phyloP scores from a whole-genome alignment of 805 yeast genomes.

The Saccharomycopsis sp. region DNA sequence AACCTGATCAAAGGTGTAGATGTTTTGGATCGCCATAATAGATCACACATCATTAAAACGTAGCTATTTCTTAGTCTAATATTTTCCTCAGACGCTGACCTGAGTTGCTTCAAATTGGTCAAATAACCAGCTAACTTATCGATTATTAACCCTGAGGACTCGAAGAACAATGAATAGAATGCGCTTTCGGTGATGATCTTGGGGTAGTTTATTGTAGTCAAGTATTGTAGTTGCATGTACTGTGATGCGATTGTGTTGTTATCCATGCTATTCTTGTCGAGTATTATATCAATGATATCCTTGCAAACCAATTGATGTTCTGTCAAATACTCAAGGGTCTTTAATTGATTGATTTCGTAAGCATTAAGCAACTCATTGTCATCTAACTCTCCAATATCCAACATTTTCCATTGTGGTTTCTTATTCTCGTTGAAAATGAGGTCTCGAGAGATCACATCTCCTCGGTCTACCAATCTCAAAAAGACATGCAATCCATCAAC shows the following conservation, averaged over 20 bases:
- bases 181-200: not conserved
- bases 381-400: not conserved
- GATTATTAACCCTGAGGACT: not conserved
- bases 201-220: not conserved
- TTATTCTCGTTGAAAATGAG: not conserved
- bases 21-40: not conserved
- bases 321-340: not conserved
- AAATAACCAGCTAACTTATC: not conserved
- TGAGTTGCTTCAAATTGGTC: not conserved
- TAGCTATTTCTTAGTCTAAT: not conserved
- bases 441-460: not conserved
- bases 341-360: not conserved
- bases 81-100: not conserved
- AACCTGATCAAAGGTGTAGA: not conserved
- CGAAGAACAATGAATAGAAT: not conserved
- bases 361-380: not conserved
- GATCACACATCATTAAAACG: not conserved
- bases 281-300: not conserved
- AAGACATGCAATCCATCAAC: not conserved
- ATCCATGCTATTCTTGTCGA: not conserved
- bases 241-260: not conserved
- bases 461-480: not conserved
- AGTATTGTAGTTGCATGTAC: not conserved
- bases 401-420: not conserved
- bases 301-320: not conserved